phyloP scores from a whole-genome alignment of 345 rosid genomes.

The Boechera divaricarpa region DNA sequence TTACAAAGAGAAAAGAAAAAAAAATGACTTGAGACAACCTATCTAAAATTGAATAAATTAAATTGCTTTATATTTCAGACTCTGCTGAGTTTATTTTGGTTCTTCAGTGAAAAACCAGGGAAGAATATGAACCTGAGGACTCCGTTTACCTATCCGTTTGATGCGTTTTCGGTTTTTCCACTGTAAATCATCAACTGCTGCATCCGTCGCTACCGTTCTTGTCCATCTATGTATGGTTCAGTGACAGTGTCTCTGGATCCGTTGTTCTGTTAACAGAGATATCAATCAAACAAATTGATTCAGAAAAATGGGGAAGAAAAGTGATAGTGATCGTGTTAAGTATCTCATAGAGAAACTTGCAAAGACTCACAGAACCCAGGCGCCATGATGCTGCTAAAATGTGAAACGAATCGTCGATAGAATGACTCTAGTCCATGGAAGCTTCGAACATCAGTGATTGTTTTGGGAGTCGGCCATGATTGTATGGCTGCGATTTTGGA shows the following conservation, averaged over 20 bases:
- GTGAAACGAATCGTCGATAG: too few relatives aligned
- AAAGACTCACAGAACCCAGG: neutral
- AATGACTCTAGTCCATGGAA: too few relatives aligned
- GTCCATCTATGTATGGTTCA: too few relatives aligned
- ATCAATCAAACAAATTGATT: constrained; percentile 31
- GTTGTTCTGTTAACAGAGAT: constrained; percentile 50
- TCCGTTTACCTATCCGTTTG: constrained; percentile 60
- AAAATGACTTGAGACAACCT: neutral
- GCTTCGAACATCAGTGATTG: too few relatives aligned
- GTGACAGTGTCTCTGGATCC: constrained; percentile 59
- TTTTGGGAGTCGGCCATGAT: too few relatives aligned
- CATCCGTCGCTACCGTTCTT: neutral
- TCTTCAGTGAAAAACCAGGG: too few relatives aligned
- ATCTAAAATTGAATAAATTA: constrained; percentile 41
- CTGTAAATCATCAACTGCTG: constrained; percentile 45
- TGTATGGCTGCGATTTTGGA: too few relatives aligned
- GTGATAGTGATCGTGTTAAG: too few relatives aligned
- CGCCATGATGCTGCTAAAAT: too few relatives aligned
- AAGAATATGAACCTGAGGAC: neutral
- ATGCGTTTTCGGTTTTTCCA: constrained; percentile 80
- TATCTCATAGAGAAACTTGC: neutral
- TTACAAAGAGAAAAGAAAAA: neutral
- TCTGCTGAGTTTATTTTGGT: neutral
- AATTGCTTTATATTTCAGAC: constrained; percentile 23
- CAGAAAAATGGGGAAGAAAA: neutral